These are phyloP conservation scores for Nemania abortiva DNA, from an alignment of 2,329 filamentous ascomycete genomes.

Conservation along the genomic window DNA sequence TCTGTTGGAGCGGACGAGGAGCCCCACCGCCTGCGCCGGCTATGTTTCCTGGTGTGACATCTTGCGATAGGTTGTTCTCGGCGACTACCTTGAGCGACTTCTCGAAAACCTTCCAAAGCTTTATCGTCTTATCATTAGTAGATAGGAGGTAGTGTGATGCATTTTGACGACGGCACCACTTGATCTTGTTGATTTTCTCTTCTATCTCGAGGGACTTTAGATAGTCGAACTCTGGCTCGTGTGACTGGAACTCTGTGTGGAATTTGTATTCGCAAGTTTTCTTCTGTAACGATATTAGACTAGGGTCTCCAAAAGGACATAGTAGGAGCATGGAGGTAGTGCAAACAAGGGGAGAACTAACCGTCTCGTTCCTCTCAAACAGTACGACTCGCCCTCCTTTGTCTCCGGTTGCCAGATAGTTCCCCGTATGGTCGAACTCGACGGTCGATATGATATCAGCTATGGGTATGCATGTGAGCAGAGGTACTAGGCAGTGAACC, in stretches of 20 bases:
- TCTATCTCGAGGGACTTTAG: constrained; percentile 99
- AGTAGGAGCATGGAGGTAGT: not conserved
- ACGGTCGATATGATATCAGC: constrained; percentile 93
- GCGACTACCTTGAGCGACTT: constrained; percentile 99
- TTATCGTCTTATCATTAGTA: constrained; percentile 99
- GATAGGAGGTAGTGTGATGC: constrained; percentile 97
- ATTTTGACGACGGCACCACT: constrained; percentile 98
- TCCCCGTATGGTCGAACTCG: constrained; percentile 90
- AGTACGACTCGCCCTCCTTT: constrained; percentile 88
- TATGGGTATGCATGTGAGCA: constrained; percentile 51
- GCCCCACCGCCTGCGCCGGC: constrained; percentile 80
- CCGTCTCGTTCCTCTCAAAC: constrained; percentile 95
- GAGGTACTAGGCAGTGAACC: not conserved
- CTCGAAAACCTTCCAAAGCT: constrained; percentile 99
- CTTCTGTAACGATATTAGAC: constrained; percentile 71
- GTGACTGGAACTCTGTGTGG: constrained; percentile 99
- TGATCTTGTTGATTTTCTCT: constrained; percentile 99
- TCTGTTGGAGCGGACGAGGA: constrained; percentile 76
- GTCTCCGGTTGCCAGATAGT: constrained; percentile 90
- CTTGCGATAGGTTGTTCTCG: constrained; percentile 97
- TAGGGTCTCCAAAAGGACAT: not conserved
- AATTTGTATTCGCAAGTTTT: constrained; percentile 99
- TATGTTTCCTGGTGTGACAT: constrained; percentile 82
- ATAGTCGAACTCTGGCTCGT: constrained; percentile 99
- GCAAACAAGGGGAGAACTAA: constrained; percentile 59